These are phyloP conservation scores for Kickxella alabastrina DNA, from an alignment of 192 early-diverging fungal genomes.

Conservation along the genomic window DNA sequence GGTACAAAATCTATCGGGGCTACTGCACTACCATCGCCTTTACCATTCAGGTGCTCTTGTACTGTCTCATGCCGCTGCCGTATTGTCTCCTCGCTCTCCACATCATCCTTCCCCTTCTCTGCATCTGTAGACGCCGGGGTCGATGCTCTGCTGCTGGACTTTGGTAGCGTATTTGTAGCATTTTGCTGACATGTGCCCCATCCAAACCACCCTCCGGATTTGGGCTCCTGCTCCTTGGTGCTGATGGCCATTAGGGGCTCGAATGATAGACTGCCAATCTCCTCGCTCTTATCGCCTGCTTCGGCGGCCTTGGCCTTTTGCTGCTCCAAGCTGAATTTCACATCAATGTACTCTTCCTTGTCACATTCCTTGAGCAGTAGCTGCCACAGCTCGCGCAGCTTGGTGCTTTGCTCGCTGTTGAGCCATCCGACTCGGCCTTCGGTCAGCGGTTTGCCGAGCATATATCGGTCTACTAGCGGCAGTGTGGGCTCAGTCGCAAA, in stretches of 20 bases:
- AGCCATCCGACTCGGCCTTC: not conserved
- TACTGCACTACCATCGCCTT: not conserved
- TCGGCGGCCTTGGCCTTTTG: not conserved
- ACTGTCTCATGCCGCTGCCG: constrained; percentile 12
- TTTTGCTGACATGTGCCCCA: too few species aligned
- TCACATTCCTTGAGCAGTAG: not conserved
- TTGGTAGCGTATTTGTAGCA: not conserved
- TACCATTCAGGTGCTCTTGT: constrained; percentile 1
- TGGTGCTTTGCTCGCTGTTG: not conserved
- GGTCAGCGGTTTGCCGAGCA: not conserved
- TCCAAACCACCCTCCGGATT: not conserved
- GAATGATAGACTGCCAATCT: constrained; percentile 23
- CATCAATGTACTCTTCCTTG: not conserved
- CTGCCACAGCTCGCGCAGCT: not conserved
- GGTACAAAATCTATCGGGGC: constrained; percentile 16
- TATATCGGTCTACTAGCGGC: too few species aligned
- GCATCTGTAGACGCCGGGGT: not conserved
- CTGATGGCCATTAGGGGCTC: constrained; percentile 29
- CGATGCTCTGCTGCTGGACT: constrained; percentile 6
- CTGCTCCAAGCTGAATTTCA: not conserved
- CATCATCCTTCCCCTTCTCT: not conserved
- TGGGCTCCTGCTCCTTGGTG: constrained; percentile 3
- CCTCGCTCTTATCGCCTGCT: not conserved
- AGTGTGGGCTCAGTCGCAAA: too few species aligned
- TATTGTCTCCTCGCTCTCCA: constrained; percentile 3